Evolutionary conservation across 257 asterid genomes (phyloP).

Genomic region (Scutellaria galericulata): DNA sequence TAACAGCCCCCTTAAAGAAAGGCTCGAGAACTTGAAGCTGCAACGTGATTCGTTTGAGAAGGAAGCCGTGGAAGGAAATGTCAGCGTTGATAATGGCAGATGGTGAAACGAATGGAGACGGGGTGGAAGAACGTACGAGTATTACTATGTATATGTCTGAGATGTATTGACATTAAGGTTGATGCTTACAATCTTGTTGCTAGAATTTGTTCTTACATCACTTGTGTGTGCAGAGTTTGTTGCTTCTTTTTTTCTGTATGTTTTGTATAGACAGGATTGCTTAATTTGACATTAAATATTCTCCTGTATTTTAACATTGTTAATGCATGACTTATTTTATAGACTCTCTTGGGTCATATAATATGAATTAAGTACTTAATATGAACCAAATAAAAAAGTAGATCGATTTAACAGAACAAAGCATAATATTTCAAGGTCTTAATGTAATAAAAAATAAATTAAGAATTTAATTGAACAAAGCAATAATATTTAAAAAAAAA

Average conservation of each 20-base stretch:
- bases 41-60: constrained; percentile 29
- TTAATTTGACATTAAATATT: not conserved
- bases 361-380: too few relatives aligned
- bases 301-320: too few relatives aligned
- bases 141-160: not conserved
- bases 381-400: too few relatives aligned
- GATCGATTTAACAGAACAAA: too few relatives aligned
- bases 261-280: not conserved
- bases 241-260: constrained; percentile 6
- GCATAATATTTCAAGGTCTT: too few relatives aligned
- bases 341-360: too few relatives aligned
- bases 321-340: too few relatives aligned
- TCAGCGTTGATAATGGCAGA: constrained; percentile 42
- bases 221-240: not conserved
- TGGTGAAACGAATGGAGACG: constrained; percentile 27
- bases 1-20: constrained; percentile 49
- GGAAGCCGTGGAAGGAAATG: constrained; percentile 36
- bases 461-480: too few relatives aligned
- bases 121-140: not conserved
- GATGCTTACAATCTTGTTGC: not conserved
- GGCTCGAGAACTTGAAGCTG: constrained; percentile 45
- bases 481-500: too few relatives aligned
- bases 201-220: not conserved
- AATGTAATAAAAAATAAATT: too few relatives aligned
- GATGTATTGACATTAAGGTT: constrained; percentile 16